phyloP scores from a whole-genome alignment of 108 stramenopile species.

The Conticribra weissflogii region DNA sequence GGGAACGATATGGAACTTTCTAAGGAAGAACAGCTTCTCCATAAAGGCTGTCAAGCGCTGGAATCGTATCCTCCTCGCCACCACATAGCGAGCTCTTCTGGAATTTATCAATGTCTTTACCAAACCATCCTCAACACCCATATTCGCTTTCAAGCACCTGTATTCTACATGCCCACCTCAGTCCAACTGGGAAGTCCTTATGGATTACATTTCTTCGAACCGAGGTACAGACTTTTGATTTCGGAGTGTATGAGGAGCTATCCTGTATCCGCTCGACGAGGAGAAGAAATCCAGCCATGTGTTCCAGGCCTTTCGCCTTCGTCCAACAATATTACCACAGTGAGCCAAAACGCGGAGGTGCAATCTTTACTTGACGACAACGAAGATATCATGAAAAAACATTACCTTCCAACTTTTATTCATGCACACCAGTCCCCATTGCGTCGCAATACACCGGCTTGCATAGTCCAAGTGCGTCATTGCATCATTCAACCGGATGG shows the following conservation, averaged over 20 bases:
- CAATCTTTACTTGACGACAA: constrained; percentile 35
- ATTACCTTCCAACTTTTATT: constrained; percentile 50
- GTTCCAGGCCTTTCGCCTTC: constrained; percentile 32
- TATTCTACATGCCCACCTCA: constrained; percentile 69
- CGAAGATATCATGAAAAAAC: constrained; percentile 14
- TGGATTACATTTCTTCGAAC: constrained; percentile 79
- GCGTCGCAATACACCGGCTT: constrained; percentile 48
- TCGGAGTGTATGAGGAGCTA: constrained; percentile 56
- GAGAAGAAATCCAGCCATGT: constrained; percentile 43
- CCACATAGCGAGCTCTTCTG: constrained; percentile 27
- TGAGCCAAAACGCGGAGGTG: constrained; percentile 16
- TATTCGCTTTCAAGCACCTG: constrained; percentile 55
- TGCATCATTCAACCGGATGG: constrained; percentile 55
- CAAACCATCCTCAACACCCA: constrained; percentile 51
- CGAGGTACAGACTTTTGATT: constrained; percentile 74
- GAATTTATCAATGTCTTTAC: constrained; percentile 57
- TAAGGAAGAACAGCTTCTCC: constrained; percentile 32
- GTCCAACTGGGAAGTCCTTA: constrained; percentile 52
- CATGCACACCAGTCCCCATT: constrained; percentile 49
- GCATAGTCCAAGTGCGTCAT: constrained; percentile 57
- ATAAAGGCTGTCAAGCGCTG: constrained; percentile 37
- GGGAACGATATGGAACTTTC: neutral
- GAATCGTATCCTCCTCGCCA: constrained; percentile 27
- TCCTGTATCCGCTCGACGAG: constrained; percentile 46
- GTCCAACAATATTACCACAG: constrained; percentile 4